phyloP scores from a whole-genome alignment of 169 alveolate species.

The Plasmodium gonderi region DNA sequence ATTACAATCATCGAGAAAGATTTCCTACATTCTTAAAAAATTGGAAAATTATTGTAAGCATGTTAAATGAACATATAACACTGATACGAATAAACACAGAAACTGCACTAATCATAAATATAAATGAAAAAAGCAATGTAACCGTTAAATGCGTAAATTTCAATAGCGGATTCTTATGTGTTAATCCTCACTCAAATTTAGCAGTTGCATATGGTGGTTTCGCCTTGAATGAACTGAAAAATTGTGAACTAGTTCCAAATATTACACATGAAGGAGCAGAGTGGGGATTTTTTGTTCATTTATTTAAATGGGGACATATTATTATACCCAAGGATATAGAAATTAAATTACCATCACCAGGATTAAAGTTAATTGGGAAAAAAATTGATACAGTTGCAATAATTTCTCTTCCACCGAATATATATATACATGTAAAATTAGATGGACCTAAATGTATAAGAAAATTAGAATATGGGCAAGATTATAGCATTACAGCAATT shows the following conservation, averaged over 20 bases:
- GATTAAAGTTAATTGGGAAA: constrained; percentile 77
- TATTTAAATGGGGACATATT: constrained; percentile 81
- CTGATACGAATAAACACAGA: constrained; percentile 78
- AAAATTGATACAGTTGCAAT: constrained; percentile 78
- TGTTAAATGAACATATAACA: constrained; percentile 67
- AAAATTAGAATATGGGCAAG: constrained; percentile 75
- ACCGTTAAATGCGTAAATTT: constrained; percentile 79
- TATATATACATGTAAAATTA: constrained; percentile 75
- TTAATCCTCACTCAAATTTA: constrained; percentile 78
- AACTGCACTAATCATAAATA: constrained; percentile 74
- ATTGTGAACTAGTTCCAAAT: constrained; percentile 75
- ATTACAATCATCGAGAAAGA: constrained; percentile 79
- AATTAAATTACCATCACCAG: constrained; percentile 78
- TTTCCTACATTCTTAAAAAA: constrained; percentile 82
- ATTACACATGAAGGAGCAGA: constrained; percentile 75
- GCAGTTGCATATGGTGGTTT: constrained; percentile 83
- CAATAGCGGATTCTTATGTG: constrained; percentile 80
- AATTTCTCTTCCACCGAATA: constrained; percentile 79
- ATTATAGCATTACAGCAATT: constrained; percentile 78
- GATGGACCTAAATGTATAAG: constrained; percentile 81
- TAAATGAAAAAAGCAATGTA: constrained; percentile 71
- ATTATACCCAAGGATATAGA: constrained; percentile 80
- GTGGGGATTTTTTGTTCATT: constrained; percentile 84
- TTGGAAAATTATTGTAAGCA: constrained; percentile 82
- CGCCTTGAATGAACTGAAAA: constrained; percentile 65